Percentiles rank a stretch among this genome's conserved stretches.
Evolutionary conservation across 2,329 filamentous ascomycete species (phyloP).

Genomic region (Hymenoscyphus scutula): DNA sequence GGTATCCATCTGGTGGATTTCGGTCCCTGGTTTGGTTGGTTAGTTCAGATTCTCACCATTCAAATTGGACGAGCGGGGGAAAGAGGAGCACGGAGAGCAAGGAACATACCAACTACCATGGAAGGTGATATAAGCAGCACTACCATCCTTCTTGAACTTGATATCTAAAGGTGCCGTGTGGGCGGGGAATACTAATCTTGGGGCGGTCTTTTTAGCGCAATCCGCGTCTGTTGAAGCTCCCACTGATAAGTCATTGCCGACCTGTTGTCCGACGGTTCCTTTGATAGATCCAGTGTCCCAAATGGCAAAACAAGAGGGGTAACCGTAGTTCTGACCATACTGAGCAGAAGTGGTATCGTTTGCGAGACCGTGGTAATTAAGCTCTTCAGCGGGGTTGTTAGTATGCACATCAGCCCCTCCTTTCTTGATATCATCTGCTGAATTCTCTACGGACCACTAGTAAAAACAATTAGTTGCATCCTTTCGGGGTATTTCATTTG

Average conservation of each 20-base stretch:
- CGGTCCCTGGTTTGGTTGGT: constrained; percentile 47
- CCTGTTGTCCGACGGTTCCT: constrained; percentile 32
- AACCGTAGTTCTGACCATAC: constrained; percentile 61
- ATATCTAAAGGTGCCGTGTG: constrained; percentile 73
- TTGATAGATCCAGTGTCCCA: constrained; percentile 55
- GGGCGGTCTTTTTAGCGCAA: constrained; percentile 46
- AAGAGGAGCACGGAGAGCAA: background rate
- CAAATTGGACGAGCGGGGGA: too few relatives aligned
- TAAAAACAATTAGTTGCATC: background rate
- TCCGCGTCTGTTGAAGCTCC: constrained; percentile 41
- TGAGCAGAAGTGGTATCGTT: constrained; percentile 27
- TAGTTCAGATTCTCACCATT: too few relatives aligned
- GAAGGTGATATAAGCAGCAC: constrained; percentile 61
- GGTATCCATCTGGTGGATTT: constrained; percentile 46
- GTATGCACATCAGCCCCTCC: constrained; percentile 58
- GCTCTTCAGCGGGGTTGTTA: constrained; percentile 70
- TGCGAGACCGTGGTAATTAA: constrained; percentile 69
- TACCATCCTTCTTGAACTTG: constrained; percentile 58
- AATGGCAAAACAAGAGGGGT: constrained; percentile 66
- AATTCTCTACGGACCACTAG: constrained; percentile 59
- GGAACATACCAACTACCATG: constrained; percentile 24
- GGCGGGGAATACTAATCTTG: constrained; percentile 59
- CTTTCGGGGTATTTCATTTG: background rate
- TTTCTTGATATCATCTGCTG: constrained; percentile 62
- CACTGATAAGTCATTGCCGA: constrained; percentile 31